Conservation (phyloP, 805 yeast species). For the Metschnikowia hibisci region DNA sequence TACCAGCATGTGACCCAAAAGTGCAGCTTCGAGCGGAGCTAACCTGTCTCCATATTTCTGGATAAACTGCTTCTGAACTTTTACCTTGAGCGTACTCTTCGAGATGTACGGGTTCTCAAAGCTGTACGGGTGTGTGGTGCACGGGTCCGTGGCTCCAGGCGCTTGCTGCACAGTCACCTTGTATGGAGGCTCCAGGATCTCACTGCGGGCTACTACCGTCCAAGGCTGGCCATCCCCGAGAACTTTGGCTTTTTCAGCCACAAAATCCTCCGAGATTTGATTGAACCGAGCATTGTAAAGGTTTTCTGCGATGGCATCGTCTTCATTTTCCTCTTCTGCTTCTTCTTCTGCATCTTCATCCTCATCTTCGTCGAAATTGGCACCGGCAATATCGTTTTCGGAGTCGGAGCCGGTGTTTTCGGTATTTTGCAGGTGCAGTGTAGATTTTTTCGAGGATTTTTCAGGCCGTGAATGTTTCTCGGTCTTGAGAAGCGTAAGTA, state of each 20-base stretch:
- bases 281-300: constrained; percentile 79
- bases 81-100: constrained; percentile 23
- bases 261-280: constrained; percentile 37
- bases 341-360: constrained; percentile 9
- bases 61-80: constrained; percentile 24
- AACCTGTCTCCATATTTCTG: constrained; percentile 15
- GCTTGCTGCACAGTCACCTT: constrained; percentile 31
- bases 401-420: constrained; percentile 10
- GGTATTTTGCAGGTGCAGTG: constrained; percentile 2
- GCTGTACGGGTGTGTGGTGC: constrained; percentile 1
- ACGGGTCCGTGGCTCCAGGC: constrained; percentile 21
- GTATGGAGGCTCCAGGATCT: constrained; percentile 23
- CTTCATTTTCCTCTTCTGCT: constrained; percentile 5
- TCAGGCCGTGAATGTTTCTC: constrained; percentile 34
- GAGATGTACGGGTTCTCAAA: constrained; percentile 7
- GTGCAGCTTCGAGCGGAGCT: constrained; percentile 40
- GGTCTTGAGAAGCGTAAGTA: constrained; percentile 52
- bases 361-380: constrained; percentile 21
- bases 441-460: constrained; percentile 12
- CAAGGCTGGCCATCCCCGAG: constrained; percentile 24
- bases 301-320: constrained; percentile 39
- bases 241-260: constrained; percentile 25
- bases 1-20: constrained; percentile 63
- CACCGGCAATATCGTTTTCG: constrained; percentile 25
- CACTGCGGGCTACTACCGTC: constrained; percentile 21